A percentile compares a stretch with the other conserved stretches of the same genome.
These are phyloP conservation scores for Ophiostoma ulmi DNA, from an alignment of 2,329 filamentous ascomycete genomes.

Conservation along the genomic window DNA sequence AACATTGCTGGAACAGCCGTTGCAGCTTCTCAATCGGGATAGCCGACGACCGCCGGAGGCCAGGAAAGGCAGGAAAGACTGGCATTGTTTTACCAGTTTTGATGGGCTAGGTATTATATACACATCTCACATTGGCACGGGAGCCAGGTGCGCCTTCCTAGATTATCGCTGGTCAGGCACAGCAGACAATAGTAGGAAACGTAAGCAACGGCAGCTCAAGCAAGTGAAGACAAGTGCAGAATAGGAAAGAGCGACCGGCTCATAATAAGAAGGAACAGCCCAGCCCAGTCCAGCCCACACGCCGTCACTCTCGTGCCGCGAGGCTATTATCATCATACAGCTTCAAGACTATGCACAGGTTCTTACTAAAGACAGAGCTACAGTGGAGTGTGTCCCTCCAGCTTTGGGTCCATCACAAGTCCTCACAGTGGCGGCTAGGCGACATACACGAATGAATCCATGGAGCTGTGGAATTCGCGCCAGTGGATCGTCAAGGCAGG, in stretches of 20 bases:
- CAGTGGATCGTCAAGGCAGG: slow-evolving; percentile 7
- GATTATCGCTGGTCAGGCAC: neutral
- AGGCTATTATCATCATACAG: neutral
- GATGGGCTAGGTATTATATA: neutral
- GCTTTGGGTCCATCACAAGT: neutral
- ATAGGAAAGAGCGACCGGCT: neutral
- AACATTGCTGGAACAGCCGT: neutral
- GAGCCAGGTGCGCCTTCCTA: neutral
- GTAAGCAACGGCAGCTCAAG: neutral
- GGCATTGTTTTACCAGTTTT: neutral
- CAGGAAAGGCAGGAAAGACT: neutral
- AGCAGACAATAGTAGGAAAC: neutral
- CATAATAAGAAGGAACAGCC: neutral
- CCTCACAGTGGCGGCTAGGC: neutral
- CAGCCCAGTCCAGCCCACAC: no score
- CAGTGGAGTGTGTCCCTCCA: neutral
- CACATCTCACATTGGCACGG: neutral
- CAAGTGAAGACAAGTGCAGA: no score
- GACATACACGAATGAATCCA: neutral
- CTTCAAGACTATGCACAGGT: neutral
- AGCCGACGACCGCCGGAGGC: neutral
- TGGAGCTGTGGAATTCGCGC: neutral
- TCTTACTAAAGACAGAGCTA: neutral
- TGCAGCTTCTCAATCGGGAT: slow-evolving; percentile 12
- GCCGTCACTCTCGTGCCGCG: neutral